Conservation (phyloP, 495 filamentous ascomycete genomes). For the Xylaria intraflava region DNA sequence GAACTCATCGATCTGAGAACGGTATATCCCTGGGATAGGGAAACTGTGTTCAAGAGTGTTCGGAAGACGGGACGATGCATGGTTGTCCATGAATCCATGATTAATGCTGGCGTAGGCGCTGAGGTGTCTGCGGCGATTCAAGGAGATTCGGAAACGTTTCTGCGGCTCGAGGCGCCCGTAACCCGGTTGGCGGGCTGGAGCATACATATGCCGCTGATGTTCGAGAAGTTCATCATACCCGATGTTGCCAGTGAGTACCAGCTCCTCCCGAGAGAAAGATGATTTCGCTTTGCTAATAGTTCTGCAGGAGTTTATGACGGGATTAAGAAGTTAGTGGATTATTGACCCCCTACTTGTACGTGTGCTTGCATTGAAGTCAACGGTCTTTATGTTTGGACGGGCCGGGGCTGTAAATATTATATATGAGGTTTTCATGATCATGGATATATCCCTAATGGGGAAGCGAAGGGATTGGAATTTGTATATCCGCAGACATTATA, state of each 20-base stretch:
- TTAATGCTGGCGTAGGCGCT: constrained; percentile 89
- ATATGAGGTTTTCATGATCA: no score
- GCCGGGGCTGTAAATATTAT: neutral
- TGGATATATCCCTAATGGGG: no score
- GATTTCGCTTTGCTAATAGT: constrained; percentile 16
- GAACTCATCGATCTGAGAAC: constrained; percentile 92
- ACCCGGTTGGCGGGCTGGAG: constrained; percentile 87
- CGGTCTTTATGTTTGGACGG: neutral
- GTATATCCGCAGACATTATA: no score
- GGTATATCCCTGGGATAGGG: constrained; percentile 91
- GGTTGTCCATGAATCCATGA: constrained; percentile 93
- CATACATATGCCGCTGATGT: constrained; percentile 74
- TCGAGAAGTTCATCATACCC: constrained; percentile 82
- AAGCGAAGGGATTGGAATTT: no score
- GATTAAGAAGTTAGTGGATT: constrained; percentile 43
- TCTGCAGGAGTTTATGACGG: constrained; percentile 47
- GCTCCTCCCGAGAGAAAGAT: neutral
- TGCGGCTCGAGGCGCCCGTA: constrained; percentile 87
- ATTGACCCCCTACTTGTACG: constrained; percentile 18
- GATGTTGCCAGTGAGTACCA: constrained; percentile 78
- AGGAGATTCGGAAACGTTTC: constrained; percentile 69
- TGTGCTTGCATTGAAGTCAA: neutral
- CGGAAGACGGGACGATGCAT: constrained; percentile 84
- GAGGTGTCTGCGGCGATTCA: constrained; percentile 92
- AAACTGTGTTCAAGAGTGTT: constrained; percentile 76